A percentile compares a stretch with the other conserved stretches of the same genome.
Evolutionary conservation across 805 yeast genomes (phyloP).

Genomic region (Ogataea naganishii): DNA sequence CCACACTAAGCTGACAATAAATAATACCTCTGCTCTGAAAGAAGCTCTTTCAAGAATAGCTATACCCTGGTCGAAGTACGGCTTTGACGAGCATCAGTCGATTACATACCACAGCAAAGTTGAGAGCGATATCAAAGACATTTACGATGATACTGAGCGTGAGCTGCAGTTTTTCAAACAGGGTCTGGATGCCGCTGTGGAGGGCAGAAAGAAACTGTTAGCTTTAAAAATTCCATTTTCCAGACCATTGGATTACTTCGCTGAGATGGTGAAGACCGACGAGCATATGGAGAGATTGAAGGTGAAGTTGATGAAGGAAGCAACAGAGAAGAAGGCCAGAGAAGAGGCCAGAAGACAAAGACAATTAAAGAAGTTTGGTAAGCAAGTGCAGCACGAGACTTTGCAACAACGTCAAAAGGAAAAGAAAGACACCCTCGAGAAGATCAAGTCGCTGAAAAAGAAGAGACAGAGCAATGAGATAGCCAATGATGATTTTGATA

Average conservation of each 20-base stretch:
- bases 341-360: conserved; percentile 94
- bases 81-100: conserved; percentile 81
- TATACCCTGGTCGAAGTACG: conserved; percentile 54
- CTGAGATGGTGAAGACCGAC: conserved; percentile 97
- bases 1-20: conserved; percentile 78
- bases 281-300: conserved; percentile 96
- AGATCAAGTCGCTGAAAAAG: conserved; percentile 83
- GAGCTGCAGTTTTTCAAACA: conserved; percentile 94
- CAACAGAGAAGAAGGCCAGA: conserved; percentile 73
- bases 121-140: conserved; percentile 67
- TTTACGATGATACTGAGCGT: conserved; percentile 92
- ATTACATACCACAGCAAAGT: conserved; percentile 52
- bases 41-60: conserved; percentile 60
- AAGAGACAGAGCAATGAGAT: conserved; percentile 77
- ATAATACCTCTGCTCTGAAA: conserved; percentile 76
- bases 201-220: conserved; percentile 57
- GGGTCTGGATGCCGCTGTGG: conserved; percentile 74
- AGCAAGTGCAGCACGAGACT: conserved; percentile 91
- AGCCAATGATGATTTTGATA: conserved; percentile 68
- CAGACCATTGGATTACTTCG: conserved; percentile 92
- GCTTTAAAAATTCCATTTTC: conserved; percentile 78
- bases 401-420: conserved; percentile 90
- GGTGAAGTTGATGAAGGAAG: conserved; percentile 69
- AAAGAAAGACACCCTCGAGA: conserved; percentile 82
- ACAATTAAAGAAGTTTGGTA: conserved; percentile 92